phyloP scores from a whole-genome alignment of 495 filamentous ascomycete species.

The Aspergillus affinis region DNA sequence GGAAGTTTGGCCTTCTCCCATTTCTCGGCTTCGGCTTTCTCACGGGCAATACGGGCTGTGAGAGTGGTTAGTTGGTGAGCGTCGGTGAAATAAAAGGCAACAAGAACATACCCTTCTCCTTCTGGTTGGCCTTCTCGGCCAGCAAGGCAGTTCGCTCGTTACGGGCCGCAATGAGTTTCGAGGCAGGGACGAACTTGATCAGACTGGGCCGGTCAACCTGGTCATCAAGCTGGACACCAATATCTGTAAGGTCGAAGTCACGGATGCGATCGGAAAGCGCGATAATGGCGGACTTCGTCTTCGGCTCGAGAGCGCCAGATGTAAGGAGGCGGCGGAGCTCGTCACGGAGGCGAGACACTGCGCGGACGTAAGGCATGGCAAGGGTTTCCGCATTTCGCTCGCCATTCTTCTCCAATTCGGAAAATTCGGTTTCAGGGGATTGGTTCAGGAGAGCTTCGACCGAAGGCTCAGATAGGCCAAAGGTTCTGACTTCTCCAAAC shows the following conservation, averaged over 20 bases:
- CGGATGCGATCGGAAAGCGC: not conserved
- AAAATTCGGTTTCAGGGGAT: not conserved
- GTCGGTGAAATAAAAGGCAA: not conserved
- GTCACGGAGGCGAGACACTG: conserved; percentile 6
- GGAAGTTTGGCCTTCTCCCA: conserved; percentile 69
- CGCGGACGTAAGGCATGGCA: not conserved
- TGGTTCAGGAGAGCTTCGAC: not conserved
- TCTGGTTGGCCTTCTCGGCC: conserved; percentile 42
- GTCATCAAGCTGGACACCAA: not conserved
- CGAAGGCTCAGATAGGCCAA: conserved; percentile 15
- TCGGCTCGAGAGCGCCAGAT: not conserved
- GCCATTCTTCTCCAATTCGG: not conserved
- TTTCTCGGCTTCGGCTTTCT: conserved; percentile 51
- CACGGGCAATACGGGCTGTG: conserved; percentile 38
- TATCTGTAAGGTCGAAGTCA: not conserved
- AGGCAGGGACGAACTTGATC: not conserved
- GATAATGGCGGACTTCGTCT: not conserved
- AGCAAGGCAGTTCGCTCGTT: not conserved
- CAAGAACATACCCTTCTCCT: conserved; percentile 33
- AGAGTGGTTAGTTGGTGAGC: not conserved
- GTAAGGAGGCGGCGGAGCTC: not conserved
- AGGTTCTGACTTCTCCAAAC: conserved; percentile 59
- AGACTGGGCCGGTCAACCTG: not conserved
- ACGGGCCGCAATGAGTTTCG: not conserved
- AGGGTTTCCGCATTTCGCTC: not conserved